These are phyloP conservation scores for Cordyceps sp. DNA, from an alignment of 2,329 filamentous ascomycete species.

Conservation along the genomic window DNA sequence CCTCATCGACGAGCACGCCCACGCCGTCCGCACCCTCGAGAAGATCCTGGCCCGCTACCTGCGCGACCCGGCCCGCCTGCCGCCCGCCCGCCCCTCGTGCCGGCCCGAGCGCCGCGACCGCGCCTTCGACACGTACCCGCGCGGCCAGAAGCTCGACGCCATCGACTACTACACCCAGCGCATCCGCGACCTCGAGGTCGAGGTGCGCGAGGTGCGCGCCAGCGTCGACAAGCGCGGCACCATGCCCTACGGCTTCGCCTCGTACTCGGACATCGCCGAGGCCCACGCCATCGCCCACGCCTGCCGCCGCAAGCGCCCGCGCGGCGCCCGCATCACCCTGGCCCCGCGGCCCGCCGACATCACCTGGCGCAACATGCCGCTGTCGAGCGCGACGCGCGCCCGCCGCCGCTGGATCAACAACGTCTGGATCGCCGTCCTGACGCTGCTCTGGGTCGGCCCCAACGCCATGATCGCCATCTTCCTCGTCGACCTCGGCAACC, in stretches of 20 bases:
- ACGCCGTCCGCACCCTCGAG: conserved; percentile 69
- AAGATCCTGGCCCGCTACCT: conserved; percentile 76
- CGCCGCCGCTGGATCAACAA: conserved; percentile 66
- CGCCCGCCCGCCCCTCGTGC: conserved; percentile 60
- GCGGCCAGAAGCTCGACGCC: conserved; percentile 68
- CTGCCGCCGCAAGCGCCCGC: conserved; percentile 62
- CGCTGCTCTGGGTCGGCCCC: conserved; percentile 72
- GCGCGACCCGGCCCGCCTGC: conserved; percentile 69
- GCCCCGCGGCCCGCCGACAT: conserved; percentile 82
- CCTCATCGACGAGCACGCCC: conserved; percentile 69
- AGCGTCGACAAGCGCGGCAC: conserved; percentile 77
- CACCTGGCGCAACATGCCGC: conserved; percentile 84
- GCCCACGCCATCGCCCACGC: conserved; percentile 78
- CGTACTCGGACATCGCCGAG: conserved; percentile 74
- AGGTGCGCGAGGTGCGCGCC: conserved; percentile 70
- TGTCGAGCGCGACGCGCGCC: conserved; percentile 50
- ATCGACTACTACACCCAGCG: conserved; percentile 84
- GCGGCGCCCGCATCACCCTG: conserved; percentile 59
- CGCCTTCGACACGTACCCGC: conserved; percentile 44
- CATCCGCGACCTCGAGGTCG: conserved; percentile 64
- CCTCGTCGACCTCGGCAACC: conserved; percentile 66
- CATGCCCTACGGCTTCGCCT: conserved; percentile 86
- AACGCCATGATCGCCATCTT: conserved; percentile 94
- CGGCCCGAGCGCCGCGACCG: conserved; percentile 67
- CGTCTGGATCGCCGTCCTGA: conserved; percentile 68